Conservation (phyloP, 1,284 basidiomycete species). For the Marasmius tenuissimus region DNA sequence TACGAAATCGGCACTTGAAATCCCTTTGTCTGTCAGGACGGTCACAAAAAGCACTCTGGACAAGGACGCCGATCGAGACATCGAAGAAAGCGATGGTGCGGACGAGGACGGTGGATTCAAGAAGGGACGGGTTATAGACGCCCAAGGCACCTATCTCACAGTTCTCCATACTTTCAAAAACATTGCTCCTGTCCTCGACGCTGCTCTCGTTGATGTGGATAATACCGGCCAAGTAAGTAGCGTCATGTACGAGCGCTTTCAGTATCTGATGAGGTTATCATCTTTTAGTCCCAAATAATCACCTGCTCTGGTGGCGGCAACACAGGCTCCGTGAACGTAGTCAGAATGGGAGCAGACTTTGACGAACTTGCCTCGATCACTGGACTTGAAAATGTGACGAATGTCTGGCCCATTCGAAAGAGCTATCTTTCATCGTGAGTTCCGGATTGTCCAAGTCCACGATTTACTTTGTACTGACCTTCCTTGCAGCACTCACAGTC, state of each 20-base stretch:
- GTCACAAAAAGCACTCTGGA: slow-evolving; percentile 31
- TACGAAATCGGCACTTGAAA: slow-evolving; percentile 48
- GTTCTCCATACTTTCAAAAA: slow-evolving; percentile 73
- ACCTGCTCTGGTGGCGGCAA: slow-evolving; percentile 88
- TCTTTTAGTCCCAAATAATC: slow-evolving; percentile 73
- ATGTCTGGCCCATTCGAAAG: slow-evolving; percentile 71
- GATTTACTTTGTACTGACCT: background rate
- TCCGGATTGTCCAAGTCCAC: background rate
- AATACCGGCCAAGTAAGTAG: slow-evolving; percentile 68
- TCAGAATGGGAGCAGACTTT: slow-evolving; percentile 87
- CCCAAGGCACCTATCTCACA: slow-evolving; percentile 51
- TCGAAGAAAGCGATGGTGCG: too few relatives aligned
- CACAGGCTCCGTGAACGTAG: slow-evolving; percentile 78
- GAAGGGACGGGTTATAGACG: slow-evolving; percentile 31
- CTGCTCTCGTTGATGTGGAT: slow-evolving; percentile 75
- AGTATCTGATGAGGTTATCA: slow-evolving; percentile 9
- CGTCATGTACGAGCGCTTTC: slow-evolving; percentile 3
- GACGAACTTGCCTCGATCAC: slow-evolving; percentile 63
- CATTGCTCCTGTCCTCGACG: slow-evolving; percentile 88
- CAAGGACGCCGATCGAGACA: slow-evolving; percentile 20
- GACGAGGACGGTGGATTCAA: background rate
- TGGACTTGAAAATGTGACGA: slow-evolving; percentile 58
- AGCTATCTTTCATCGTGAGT: slow-evolving; percentile 22
- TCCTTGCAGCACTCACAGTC: slow-evolving; percentile 43
- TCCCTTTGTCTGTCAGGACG: slow-evolving; percentile 45